Conservation (phyloP, 2,329 filamentous ascomycete genomes). For the Colletotrichum gloeosporioides region DNA sequence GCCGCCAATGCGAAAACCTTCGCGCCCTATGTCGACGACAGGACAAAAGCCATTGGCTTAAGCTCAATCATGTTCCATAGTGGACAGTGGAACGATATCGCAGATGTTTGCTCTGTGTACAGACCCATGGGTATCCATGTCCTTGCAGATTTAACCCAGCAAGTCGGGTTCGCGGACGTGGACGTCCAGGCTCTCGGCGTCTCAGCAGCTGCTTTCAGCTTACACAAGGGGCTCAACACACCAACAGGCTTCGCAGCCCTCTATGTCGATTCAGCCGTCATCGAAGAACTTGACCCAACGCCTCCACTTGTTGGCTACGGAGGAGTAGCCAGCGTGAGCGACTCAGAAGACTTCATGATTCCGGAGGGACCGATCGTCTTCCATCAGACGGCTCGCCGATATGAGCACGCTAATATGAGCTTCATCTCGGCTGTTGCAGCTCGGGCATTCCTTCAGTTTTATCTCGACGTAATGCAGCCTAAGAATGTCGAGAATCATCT, state of each 20-base stretch:
- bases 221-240: conserved; percentile 38
- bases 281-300: conserved; percentile 25
- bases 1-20: conserved; percentile 28
- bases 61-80: conserved; percentile 38
- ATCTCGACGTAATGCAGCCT: conserved; percentile 28
- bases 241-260: conserved; percentile 34
- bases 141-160: conserved; percentile 35
- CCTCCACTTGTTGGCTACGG: conserved; percentile 33
- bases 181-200: conserved; percentile 29
- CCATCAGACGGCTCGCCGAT: conserved; percentile 29
- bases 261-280: conserved; percentile 29
- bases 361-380: conserved; percentile 21
- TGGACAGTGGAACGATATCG: conserved; percentile 35
- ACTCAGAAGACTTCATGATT: conserved; percentile 24
- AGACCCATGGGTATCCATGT: conserved; percentile 33
- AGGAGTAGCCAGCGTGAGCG: conserved; percentile 23
- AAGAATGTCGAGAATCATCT: conserved; percentile 30
- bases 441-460: conserved; percentile 29
- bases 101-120: conserved; percentile 28
- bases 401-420: conserved; percentile 35
- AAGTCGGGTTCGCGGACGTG: conserved; percentile 35
- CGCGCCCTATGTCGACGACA: conserved; percentile 31
- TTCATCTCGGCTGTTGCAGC: conserved; percentile 27
- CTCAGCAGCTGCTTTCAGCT: conserved; percentile 34
- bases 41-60: conserved; percentile 34